These are phyloP conservation scores for Alternaria brassicae DNA, from an alignment of 2,329 filamentous ascomycete species.

Conservation along the genomic window DNA sequence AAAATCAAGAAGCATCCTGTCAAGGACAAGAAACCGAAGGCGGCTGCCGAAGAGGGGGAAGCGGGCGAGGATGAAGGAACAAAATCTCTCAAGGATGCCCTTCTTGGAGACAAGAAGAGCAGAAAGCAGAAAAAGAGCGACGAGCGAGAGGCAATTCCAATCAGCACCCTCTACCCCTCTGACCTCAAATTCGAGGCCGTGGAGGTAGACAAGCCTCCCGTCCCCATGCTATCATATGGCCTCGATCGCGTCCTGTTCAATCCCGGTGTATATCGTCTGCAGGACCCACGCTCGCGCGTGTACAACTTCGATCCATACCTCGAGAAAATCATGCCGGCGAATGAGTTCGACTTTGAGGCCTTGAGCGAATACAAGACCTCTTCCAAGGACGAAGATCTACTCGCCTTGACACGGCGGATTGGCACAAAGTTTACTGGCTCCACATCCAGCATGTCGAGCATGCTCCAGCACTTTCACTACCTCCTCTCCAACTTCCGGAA, in stretches of 20 bases:
- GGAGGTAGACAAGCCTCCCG: conserved; percentile 57
- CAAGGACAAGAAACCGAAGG: background rate
- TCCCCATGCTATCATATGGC: conserved; percentile 73
- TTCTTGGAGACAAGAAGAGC: conserved; percentile 23
- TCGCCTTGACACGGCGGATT: conserved; percentile 70
- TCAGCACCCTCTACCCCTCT: conserved; percentile 33
- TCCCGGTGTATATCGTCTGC: conserved; percentile 82
- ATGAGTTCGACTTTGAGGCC: conserved; percentile 90
- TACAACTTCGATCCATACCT: conserved; percentile 98
- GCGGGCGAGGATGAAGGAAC: background rate
- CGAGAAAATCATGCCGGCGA: conserved; percentile 87
- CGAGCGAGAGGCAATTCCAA: conserved; percentile 26
- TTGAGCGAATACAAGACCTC: conserved; percentile 90
- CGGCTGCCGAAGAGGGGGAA: background rate
- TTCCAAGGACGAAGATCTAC: conserved; percentile 77
- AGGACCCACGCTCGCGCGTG: conserved; percentile 84
- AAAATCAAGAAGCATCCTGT: background rate
- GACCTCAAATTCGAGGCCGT: conserved; percentile 49
- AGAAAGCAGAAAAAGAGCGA: conserved; percentile 9
- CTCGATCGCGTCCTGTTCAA: conserved; percentile 95
- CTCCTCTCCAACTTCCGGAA: conserved; percentile 83
- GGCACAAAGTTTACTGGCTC: conserved; percentile 88
- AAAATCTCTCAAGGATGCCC: conserved; percentile 34
- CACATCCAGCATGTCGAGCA: conserved; percentile 93
- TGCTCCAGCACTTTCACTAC: conserved; percentile 90